Conservation (phyloP, 331 rosid genomes). For the Erythrophleum ivorense region DNA sequence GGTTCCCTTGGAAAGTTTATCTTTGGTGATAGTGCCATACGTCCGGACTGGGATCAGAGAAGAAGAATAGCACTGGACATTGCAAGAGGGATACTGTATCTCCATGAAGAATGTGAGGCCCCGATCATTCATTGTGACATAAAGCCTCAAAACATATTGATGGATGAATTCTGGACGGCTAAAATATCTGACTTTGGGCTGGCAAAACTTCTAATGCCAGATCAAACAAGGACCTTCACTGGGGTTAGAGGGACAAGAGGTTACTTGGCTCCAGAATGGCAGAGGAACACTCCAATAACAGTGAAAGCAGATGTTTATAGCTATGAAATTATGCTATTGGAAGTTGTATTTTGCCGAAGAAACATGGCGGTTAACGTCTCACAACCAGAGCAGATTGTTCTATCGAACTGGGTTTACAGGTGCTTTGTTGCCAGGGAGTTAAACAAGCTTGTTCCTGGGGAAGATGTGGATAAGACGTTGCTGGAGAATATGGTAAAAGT, state of each 20-base stretch:
- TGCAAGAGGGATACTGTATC: constrained; percentile 57
- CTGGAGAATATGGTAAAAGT: constrained; percentile 47
- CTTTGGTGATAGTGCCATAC: constrained; percentile 26
- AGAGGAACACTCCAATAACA: constrained; percentile 46
- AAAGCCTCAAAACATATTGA: constrained; percentile 60
- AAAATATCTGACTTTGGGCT: constrained; percentile 62
- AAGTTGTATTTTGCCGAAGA: constrained; percentile 52
- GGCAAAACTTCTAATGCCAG: constrained; percentile 55
- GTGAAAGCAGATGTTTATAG: constrained; percentile 59
- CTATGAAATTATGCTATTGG: constrained; percentile 55
- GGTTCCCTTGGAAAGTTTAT: constrained; percentile 56
- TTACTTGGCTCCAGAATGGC: constrained; percentile 61
- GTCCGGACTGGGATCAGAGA: constrained; percentile 55
- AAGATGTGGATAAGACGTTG: constrained; percentile 17
- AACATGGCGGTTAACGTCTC: constrained; percentile 28
- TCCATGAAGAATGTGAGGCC: constrained; percentile 62
- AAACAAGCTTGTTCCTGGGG: constrained; percentile 38
- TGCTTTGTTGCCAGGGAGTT: constrained; percentile 38
- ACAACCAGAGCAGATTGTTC: constrained; percentile 40
- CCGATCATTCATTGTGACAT: constrained; percentile 64
- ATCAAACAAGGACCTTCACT: constrained; percentile 57
- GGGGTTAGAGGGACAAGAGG: constrained; percentile 60
- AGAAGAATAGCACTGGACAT: constrained; percentile 41
- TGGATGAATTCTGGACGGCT: constrained; percentile 50
- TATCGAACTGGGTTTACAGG: constrained; percentile 44